Conservation (phyloP, 2,329 filamentous ascomycete genomes). For the Graphium sp. region DNA sequence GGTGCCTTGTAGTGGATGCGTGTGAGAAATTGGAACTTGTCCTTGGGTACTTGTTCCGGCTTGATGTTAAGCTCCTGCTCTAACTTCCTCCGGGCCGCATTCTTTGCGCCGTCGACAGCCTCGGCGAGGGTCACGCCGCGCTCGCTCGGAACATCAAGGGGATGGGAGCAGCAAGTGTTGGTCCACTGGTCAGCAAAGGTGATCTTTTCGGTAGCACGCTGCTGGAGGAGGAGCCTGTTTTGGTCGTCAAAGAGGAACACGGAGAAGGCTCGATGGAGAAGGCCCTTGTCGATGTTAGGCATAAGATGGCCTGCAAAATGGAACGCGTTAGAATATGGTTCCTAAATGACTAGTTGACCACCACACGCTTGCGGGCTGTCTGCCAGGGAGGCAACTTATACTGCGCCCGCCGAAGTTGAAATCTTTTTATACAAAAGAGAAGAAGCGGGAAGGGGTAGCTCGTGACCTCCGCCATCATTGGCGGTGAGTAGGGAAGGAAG, state of each 20-base stretch:
- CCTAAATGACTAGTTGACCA: too few relatives aligned
- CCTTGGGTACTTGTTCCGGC: slow-evolving; percentile 71
- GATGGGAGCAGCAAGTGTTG: slow-evolving; percentile 98
- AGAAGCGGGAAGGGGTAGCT: neutral
- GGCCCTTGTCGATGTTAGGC: slow-evolving; percentile 93
- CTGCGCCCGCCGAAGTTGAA: slow-evolving; percentile 1
- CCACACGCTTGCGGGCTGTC: too few relatives aligned
- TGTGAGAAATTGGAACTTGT: slow-evolving; percentile 86
- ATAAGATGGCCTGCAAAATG: slow-evolving; percentile 87
- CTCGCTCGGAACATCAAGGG: slow-evolving; percentile 79
- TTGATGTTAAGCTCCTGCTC: slow-evolving; percentile 92
- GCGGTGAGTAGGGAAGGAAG: neutral
- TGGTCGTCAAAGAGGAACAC: slow-evolving; percentile 94
- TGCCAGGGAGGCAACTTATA: neutral
- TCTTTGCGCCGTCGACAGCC: slow-evolving; percentile 73
- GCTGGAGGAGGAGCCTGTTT: slow-evolving; percentile 85
- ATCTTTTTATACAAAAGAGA: neutral
- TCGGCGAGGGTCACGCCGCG: slow-evolving; percentile 69
- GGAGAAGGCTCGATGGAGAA: slow-evolving; percentile 93
- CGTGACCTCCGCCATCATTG: slow-evolving; percentile 1
- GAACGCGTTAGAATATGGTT: slow-evolving; percentile 5
- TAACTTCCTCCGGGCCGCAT: slow-evolving; percentile 82
- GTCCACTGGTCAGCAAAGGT: slow-evolving; percentile 99
- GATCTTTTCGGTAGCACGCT: slow-evolving; percentile 92
- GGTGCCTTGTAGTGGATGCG: slow-evolving; percentile 97